Conservation (phyloP, 805 yeast genomes). For the Starmerella bombi region DNA sequence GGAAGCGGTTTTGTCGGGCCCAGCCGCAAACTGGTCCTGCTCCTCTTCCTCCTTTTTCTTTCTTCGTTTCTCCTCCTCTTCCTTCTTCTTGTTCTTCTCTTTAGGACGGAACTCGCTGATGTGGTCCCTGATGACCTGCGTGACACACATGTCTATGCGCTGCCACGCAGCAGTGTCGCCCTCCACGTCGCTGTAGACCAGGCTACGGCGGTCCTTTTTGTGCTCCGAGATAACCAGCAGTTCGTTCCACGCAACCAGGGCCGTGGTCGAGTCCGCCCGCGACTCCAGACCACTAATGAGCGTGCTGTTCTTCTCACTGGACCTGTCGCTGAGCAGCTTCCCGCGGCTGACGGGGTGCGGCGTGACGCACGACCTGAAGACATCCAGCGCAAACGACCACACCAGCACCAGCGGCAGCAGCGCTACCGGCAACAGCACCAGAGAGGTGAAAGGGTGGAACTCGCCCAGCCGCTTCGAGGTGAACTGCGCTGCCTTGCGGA, state of each 20-base stretch:
- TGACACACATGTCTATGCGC: conserved; percentile 15
- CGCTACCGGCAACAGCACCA: conserved; percentile 1
- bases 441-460: not conserved
- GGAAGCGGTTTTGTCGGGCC: not conserved
- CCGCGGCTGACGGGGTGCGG: conserved; percentile 29
- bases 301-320: conserved; percentile 29
- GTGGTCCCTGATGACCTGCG: conserved; percentile 1
- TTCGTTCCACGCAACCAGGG: conserved; percentile 30
- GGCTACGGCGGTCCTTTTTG: conserved; percentile 24
- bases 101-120: not conserved
- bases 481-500: not conserved
- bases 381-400: conserved; percentile 24
- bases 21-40: not conserved
- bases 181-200: conserved; percentile 28
- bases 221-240: conserved; percentile 24
- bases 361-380: conserved; percentile 26
- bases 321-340: conserved; percentile 16
- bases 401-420: conserved; percentile 14
- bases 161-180: conserved; percentile 27
- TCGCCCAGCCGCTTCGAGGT: not conserved
- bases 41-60: not conserved
- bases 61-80: not conserved
- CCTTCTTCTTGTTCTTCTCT: not conserved
- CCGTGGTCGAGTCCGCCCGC: conserved; percentile 19
- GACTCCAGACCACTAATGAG: conserved; percentile 28